Evolutionary conservation across 2,329 filamentous ascomycete genomes (phyloP).

Genomic region (Phoma sp.): DNA sequence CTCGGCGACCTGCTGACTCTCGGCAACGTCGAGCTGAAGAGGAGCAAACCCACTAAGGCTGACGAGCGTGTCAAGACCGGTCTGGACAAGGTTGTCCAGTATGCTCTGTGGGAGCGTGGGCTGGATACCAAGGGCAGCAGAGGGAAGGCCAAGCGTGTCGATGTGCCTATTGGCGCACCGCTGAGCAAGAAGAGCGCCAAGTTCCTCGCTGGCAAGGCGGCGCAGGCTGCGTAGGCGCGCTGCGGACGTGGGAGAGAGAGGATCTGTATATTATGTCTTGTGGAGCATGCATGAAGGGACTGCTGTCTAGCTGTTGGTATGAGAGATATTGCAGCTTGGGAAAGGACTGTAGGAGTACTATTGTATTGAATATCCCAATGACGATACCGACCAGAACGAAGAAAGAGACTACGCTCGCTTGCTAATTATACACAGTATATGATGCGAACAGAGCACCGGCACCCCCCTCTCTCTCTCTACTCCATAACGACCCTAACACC

Average conservation of each 20-base stretch:
- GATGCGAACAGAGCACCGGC: too few relatives aligned
- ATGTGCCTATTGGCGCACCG: constrained; percentile 9
- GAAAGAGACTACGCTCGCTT: too few relatives aligned
- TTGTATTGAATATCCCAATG: too few relatives aligned
- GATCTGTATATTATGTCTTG: constrained; percentile 5
- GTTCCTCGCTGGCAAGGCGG: background rate
- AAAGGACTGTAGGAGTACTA: too few relatives aligned
- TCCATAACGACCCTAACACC: too few relatives aligned
- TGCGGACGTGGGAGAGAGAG: too few relatives aligned
- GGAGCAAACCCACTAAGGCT: constrained; percentile 69
- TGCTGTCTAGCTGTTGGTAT: too few relatives aligned
- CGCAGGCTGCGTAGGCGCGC: background rate
- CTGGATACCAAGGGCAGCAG: constrained; percentile 8
- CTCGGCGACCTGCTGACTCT: constrained; percentile 34
- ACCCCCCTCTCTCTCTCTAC: too few relatives aligned
- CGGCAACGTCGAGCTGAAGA: constrained; percentile 71
- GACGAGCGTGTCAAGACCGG: constrained; percentile 75
- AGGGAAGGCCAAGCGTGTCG: background rate
- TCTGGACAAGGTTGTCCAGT: constrained; percentile 79
- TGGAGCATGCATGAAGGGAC: too few relatives aligned
- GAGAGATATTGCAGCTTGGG: too few relatives aligned
- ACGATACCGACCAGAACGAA: too few relatives aligned
- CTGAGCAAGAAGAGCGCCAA: constrained; percentile 4
- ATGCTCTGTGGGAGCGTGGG: constrained; percentile 60
- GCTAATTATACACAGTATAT: too few relatives aligned